Base-by-base conservation (phyloP, 257 asterid genomes). In the Lycium barbarum region DNA sequence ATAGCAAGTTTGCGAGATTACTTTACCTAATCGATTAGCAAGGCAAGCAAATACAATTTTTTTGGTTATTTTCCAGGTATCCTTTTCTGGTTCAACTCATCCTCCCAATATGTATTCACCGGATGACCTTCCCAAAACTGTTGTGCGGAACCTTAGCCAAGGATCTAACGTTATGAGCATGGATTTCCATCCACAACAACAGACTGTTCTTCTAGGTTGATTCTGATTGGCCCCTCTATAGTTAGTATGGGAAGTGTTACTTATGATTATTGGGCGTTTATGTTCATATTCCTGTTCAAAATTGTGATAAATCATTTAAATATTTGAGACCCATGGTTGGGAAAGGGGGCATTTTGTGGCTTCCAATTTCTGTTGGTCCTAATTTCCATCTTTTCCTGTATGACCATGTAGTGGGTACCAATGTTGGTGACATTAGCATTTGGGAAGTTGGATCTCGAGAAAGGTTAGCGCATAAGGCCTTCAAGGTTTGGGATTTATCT, bases 371-470 rank as follows among this genome's bases (percentile, higher is more conserved):
- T 26, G 40, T 26, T 53, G 82, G 62, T 76, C 47, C 65, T 76
- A 53, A 76, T 53, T 26, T 76, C 62, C 43, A 49, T 57, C 59
- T 74, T 74, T 73, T 74, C 82, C 82, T 76, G 82, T 76, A 51
- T 87, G 84, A 49, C 74, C 45, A 85, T 74, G 90, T 85, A 96
- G 99, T 96, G 92, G 99, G 99, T 88, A 96, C 99, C 70, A 96
- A 94, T 88, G 98, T 95, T 84, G 99, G 99, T 84, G 99, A 96
- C 86, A 93, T 96, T 83, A 95, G 98, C 94, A 93, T 96, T 59
- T 96, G 99, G 99, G 98, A 96, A 88, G 98, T 95, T 87, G 98
- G 98, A 59, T 91, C 98, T 70, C 92, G 95, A 51, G 99, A 96
- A 81, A 92, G 98, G 90, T 86, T 96, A 88, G 94, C 96, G n/a